Base-by-base conservation (phyloP, 1,139 yeast genomes). In the Debaryomycetaceae sp. region DNA sequence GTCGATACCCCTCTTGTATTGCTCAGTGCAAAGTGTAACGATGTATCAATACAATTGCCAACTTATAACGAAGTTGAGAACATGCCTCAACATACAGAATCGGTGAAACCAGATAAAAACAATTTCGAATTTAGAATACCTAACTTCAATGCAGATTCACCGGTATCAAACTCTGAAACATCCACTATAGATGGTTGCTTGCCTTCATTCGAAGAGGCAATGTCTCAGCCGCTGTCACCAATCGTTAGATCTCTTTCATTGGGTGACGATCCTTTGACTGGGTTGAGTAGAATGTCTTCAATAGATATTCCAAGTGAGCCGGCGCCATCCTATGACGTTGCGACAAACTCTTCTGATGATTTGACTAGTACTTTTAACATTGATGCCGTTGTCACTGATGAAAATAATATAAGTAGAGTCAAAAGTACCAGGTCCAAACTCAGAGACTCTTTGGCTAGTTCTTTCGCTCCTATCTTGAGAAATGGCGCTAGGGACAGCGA, bases 1-100 rank as follows among this genome's bases (percentile, higher is more conserved):
- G 86, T 90, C 39, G 97, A 89, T 60, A 87, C 96, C 0, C 97
- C 97, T 0, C 74, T 90, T 43, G 75, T 78, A 30, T 70, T 90
- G 43, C 72, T 88, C 40, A 85, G 95, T 44, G 79, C 88, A 24
- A 77, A 81, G 50, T 89, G 97, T 67, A 76, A 74, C 40, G 79
- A 76, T 11, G 90, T 78, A 3, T 83, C 83, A 38, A 71, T 83
- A 39, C 87, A 84, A 41, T 72, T 89, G 43, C 97, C 97, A 0
- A 76, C 78, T 34, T 88, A 88, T 54, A 57, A 64, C 48, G 76
- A 69, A 34, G 46, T 67, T 20, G 41, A 30, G 30, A 14, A 30
- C 20, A 38, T 34, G 38, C 8, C 11, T 38, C n/a, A 34, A 2
- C 5, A 5, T 17, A 24, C 13, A 17, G 31, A 34, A 13, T 9